A percentile compares a stretch with the other conserved stretches of the same genome.
These are phyloP conservation scores for Volvox reticuliferus DNA, from an alignment of 139 green algal species.

Conservation along the genomic window DNA sequence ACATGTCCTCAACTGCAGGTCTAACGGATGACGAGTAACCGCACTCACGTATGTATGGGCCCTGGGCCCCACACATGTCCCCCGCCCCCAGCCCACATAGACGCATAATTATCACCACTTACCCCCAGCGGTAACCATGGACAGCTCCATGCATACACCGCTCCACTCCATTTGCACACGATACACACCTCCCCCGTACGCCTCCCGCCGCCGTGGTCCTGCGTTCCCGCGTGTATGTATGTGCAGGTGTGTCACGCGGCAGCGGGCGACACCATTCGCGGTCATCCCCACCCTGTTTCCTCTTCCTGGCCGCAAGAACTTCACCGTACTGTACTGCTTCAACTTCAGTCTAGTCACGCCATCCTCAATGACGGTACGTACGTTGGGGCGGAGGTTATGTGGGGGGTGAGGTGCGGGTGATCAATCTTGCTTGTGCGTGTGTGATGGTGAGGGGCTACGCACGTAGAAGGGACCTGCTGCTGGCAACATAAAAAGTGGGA, in stretches of 20 bases:
- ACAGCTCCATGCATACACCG: no score
- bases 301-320: background rate
- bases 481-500: no score
- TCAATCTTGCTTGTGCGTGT: no score
- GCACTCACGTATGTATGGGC: no score
- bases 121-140: no score
- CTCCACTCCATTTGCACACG: background rate
- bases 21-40: no score
- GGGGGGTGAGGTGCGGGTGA: no score
- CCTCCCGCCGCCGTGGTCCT: background rate
- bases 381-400: no score
- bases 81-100: background rate
- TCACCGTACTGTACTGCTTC: slow-evolving; percentile 15
- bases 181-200: background rate
- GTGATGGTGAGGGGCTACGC: no score
- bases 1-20: no score
- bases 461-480: no score
- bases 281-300: background rate
- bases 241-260: background rate
- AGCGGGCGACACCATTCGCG: background rate
- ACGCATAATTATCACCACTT: background rate
- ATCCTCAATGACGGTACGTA: no score
- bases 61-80: background rate
- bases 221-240: background rate
- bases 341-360: background rate